Conservation (phyloP, 257 asterid species). For the Solanum ossicruentum region DNA sequence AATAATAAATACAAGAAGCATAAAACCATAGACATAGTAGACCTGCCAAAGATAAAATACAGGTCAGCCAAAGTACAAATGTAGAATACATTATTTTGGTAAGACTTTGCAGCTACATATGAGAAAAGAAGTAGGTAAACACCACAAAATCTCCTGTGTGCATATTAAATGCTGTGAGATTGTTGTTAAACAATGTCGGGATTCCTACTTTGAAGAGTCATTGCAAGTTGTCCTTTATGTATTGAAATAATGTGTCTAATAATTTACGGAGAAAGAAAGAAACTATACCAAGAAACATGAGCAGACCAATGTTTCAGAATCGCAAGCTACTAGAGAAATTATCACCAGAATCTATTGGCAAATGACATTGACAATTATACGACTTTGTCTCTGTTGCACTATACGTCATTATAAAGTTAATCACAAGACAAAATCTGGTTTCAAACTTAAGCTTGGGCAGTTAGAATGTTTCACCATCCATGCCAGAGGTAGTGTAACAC, state of each 20-base stretch:
- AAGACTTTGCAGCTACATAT: neutral
- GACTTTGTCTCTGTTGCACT: neutral
- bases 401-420: neutral
- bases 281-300: neutral
- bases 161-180: neutral
- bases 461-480: neutral
- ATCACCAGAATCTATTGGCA: neutral
- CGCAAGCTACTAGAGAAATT: neutral
- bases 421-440: neutral
- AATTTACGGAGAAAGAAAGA: neutral
- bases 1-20: slow-evolving; percentile 73
- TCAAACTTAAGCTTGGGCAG: neutral
- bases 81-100: neutral
- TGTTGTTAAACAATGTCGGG: neutral
- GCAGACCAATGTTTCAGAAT: neutral
- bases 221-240: neutral
- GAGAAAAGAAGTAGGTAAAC: neutral
- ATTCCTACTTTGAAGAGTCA: neutral
- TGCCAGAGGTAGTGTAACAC: neutral
- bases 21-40: slow-evolving; percentile 77
- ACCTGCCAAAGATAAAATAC: slow-evolving; percentile 33
- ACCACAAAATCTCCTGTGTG: neutral
- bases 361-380: neutral
- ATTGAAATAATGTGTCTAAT: neutral
- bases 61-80: neutral